phyloP scores from a whole-genome alignment of 1,284 basidiomycete genomes.

The Ceratobasidium sp. region DNA sequence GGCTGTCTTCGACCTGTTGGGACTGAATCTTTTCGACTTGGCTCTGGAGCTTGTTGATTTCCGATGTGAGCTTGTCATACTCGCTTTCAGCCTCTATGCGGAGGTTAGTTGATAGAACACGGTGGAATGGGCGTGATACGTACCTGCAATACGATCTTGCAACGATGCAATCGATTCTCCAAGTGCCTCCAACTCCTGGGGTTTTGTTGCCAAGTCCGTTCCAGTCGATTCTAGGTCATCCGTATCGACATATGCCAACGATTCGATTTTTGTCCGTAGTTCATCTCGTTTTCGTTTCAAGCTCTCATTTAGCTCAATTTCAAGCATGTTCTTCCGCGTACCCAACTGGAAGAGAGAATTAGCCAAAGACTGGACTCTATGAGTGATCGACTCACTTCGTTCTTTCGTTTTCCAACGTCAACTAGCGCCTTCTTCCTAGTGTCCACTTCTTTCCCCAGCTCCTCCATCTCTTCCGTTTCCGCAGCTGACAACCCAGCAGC shows the following conservation, averaged over 20 bases:
- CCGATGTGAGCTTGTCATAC: constrained; percentile 70
- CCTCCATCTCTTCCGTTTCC: constrained; percentile 78
- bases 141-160: constrained; percentile 48
- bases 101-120: not conserved
- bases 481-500: constrained; percentile 77
- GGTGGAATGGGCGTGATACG: not conserved
- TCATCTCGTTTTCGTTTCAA: constrained; percentile 84
- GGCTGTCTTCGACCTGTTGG: constrained; percentile 87
- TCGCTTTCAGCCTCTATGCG: constrained; percentile 60
- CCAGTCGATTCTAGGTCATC: constrained; percentile 63
- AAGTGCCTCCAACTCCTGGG: constrained; percentile 76
- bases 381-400: constrained; percentile 70
- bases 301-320: constrained; percentile 94
- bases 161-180: constrained; percentile 75
- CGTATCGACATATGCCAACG: constrained; percentile 73
- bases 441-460: constrained; percentile 83
- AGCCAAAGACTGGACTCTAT: not conserved
- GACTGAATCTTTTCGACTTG: constrained; percentile 82
- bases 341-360: constrained; percentile 69
- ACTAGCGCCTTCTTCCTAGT: constrained; percentile 76
- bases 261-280: constrained; percentile 80
- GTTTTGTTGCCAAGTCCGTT: constrained; percentile 74
- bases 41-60: constrained; percentile 74
- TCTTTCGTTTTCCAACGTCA: constrained; percentile 76
- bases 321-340: constrained; percentile 81